A percentile compares a stretch with the other conserved stretches of the same genome.
phyloP scores from a whole-genome alignment of 495 filamentous ascomycete species.

The Aspergillus bertholletiae region DNA sequence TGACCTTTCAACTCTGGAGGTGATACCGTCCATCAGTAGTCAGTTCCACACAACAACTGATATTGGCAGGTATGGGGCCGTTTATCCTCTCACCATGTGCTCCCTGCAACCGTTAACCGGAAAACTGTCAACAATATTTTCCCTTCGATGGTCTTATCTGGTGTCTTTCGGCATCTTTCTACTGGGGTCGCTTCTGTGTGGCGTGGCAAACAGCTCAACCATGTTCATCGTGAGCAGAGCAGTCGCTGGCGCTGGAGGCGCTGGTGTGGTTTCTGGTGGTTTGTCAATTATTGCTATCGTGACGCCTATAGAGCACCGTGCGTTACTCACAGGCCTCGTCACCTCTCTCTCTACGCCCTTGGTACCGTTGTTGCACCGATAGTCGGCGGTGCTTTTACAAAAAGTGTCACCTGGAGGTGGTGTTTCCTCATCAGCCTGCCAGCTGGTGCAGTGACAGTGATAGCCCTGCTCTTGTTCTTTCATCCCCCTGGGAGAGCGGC shows the following conservation, averaged over 20 bases:
- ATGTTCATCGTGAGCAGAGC: constrained; percentile 76
- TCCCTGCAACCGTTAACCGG: constrained; percentile 52
- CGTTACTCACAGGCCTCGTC: constrained; percentile 7
- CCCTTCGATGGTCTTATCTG: constrained; percentile 60
- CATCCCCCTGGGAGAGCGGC: constrained; percentile 22
- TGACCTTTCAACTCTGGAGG: constrained; percentile 20
- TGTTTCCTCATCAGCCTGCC: constrained; percentile 70
- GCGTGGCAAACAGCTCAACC: constrained; percentile 59
- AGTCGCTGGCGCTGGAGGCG: constrained; percentile 65
- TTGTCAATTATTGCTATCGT: constrained; percentile 18
- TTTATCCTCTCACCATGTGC: constrained; percentile 54
- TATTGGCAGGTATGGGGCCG: constrained; percentile 49
- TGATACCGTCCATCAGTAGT: constrained; percentile 43
- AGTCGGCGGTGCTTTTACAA: constrained; percentile 32
- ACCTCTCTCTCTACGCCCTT: constrained; percentile 13
- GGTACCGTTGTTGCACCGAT: constrained; percentile 50
- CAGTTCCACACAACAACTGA: constrained; percentile 43
- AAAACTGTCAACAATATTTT: constrained; percentile 49
- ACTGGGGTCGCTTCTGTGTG: constrained; percentile 68
- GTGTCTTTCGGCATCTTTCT: constrained; percentile 67
- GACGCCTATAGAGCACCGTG: constrained; percentile 4
- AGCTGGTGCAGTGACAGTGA: constrained; percentile 50
- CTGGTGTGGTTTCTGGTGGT: constrained; percentile 26
- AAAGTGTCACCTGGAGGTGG: constrained; percentile 64
- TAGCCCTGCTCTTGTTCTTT: constrained; percentile 43